Evolutionary conservation across 2,329 filamentous ascomycete genomes (phyloP), one percentile per base, ranked within the genome.

Genomic region (Blastomyces gilchristii): DNA sequence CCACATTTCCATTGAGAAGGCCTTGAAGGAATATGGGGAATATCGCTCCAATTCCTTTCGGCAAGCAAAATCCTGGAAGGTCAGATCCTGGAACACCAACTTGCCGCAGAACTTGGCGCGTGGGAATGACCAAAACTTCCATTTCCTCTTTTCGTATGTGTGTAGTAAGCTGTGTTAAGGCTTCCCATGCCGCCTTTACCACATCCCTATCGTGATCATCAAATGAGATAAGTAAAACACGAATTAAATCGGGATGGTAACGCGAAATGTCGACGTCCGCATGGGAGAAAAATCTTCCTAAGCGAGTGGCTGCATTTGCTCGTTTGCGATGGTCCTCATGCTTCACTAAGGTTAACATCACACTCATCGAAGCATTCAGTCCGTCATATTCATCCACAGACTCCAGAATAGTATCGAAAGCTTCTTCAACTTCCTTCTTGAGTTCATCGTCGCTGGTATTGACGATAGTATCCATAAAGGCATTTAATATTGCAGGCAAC

Each of bases 361-460:
- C 90, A 70, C 90, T 96, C 91, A 99, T 97, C 65, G 90, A 87
- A 9, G 90, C 94, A 73, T 97, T 97, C 45, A 99, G 83, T 60
- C 95, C 94, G 76, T 99, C 94, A 69, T 86, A 96, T 74, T 97
- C 94, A 74, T 99, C 94, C 64, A 97, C 91, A 25, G 92, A 96
- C 60, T 93, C 80, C 64, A 99, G 82, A 6, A 99, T 90, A 0
- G 89, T 90, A 73, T 97, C 90, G 70, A 99, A 94, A 0, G 94
- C 89, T 59, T 80, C 79, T 68, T 89, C 85, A 12, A 99, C 82
- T 65, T 97, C 92, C 52, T 76, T 76, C 34, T 82, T 84, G 45
- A 96, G 85, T 2, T 82, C 81, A n/a, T 89, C 87, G 63, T 97
- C 90, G 67, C 86, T 85, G 62, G 83, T 82, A 64, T 73, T 69